These are phyloP conservation scores for Septoria linicola DNA, from an alignment of 2,329 filamentous ascomycete species.

Conservation along the genomic window DNA sequence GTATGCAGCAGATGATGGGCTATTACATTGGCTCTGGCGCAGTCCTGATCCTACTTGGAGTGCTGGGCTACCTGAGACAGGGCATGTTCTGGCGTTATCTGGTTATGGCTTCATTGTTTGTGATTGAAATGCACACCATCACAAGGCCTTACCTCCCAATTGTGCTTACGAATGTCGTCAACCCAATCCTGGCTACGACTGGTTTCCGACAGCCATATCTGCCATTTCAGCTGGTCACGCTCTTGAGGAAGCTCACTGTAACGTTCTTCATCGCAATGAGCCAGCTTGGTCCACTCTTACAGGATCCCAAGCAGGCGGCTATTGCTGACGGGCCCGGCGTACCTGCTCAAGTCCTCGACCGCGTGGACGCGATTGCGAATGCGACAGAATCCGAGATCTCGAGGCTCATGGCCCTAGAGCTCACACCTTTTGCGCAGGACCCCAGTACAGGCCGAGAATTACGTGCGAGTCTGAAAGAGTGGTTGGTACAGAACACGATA, in stretches of 20 bases:
- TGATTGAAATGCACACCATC: conserved; percentile 58
- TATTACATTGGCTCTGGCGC: conserved; percentile 62
- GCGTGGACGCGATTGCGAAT: conserved; percentile 61
- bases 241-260: conserved; percentile 73
- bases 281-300: conserved; percentile 71
- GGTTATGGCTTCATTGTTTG: conserved; percentile 54
- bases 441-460: conserved; percentile 62
- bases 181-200: conserved; percentile 47
- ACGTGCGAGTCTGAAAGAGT: conserved; percentile 74
- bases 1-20: conserved; percentile 59
- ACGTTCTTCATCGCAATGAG: conserved; percentile 80
- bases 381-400: conserved; percentile 67
- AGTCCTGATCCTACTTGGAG: conserved; percentile 60
- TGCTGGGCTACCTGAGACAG: conserved; percentile 67
- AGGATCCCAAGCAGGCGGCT: conserved; percentile 33
- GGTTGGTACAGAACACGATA: conserved; percentile 83
- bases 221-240: conserved; percentile 77
- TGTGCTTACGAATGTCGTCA: conserved; percentile 48
- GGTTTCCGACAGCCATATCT: conserved; percentile 62
- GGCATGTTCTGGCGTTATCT: conserved; percentile 58
- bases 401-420: conserved; percentile 71
- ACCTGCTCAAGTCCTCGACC: conserved; percentile 63
- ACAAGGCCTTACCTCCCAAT: conserved; percentile 52
- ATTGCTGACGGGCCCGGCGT: conserved; percentile 33
- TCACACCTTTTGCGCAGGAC: conserved; percentile 78